Evolutionary conservation across 2,329 filamentous ascomycete genomes (phyloP).

Genomic region (Sporothrix luriei): DNA sequence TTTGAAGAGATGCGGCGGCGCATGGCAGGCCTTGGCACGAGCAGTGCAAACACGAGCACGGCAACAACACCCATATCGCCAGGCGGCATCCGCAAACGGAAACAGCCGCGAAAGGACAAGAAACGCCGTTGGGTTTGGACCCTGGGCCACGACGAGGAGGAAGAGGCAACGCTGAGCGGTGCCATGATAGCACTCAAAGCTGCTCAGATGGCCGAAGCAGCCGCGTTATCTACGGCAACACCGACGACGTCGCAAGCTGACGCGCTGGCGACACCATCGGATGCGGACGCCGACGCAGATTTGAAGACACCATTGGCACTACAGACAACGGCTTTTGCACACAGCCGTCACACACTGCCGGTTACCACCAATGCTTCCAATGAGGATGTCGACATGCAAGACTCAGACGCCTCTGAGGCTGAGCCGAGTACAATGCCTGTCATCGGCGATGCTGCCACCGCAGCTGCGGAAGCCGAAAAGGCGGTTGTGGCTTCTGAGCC

Average conservation of each 20-base stretch:
- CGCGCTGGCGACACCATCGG: neutral
- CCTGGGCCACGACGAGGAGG: conserved; percentile 57
- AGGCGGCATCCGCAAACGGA: conserved; percentile 56
- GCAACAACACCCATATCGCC: conserved; percentile 33
- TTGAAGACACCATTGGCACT: conserved; percentile 20
- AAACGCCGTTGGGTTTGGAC: conserved; percentile 69
- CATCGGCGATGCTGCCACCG: too few species aligned
- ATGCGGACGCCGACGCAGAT: neutral
- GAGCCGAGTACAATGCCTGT: conserved; percentile 1
- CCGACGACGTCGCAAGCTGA: neutral
- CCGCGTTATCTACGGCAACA: neutral
- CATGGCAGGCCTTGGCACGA: conserved; percentile 54
- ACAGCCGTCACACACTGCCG: neutral
- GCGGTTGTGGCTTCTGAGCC: neutral
- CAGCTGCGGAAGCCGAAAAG: neutral
- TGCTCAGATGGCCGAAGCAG: conserved; percentile 35
- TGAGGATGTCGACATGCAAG: conserved; percentile 29
- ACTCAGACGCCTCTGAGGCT: neutral
- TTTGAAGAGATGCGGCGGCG: conserved; percentile 65
- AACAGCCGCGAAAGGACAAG: conserved; percentile 61
- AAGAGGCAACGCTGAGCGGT: conserved; percentile 47
- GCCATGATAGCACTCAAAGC: conserved; percentile 38
- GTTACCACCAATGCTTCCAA: neutral
- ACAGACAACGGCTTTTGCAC: neutral
- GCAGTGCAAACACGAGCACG: conserved; percentile 44